phyloP scores from a whole-genome alignment of 768 basidiomycete species.

The Panellus pusillus region DNA sequence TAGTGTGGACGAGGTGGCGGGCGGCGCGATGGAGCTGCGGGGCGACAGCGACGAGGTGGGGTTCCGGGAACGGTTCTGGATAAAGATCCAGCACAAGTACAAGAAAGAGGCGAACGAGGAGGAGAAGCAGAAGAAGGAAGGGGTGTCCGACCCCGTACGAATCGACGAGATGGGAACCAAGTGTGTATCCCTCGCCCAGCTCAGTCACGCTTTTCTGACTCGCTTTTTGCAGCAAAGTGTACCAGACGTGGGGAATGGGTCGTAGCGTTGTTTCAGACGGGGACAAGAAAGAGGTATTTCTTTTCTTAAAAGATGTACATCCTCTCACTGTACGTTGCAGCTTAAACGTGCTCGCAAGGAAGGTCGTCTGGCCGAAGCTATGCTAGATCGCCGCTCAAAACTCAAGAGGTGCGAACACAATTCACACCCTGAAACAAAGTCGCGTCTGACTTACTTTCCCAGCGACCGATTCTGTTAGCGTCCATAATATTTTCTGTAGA shows the following conservation, averaged over 20 bases:
- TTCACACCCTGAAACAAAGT: not conserved
- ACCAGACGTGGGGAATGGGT: conserved; percentile 86
- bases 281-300: conserved; percentile 71
- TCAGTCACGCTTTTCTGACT: conserved; percentile 2
- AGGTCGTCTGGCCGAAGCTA: conserved; percentile 75
- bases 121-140: conserved; percentile 71
- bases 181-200: conserved; percentile 41
- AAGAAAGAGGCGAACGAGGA: conserved; percentile 81
- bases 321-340: conserved; percentile 33
- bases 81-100: conserved; percentile 88
- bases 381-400: conserved; percentile 79
- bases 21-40: conserved; percentile 72
- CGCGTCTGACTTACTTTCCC: conserved; percentile 4
- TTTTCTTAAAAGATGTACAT: not conserved
- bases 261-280: conserved; percentile 64
- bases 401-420: conserved; percentile 64
- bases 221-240: conserved; percentile 50
- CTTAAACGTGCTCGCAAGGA: conserved; percentile 79
- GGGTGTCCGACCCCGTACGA: conserved; percentile 45
- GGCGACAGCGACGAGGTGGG: conserved; percentile 87
- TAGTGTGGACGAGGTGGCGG: conserved; percentile 81
- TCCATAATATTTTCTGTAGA: conserved; percentile 8
- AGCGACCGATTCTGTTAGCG: conserved; percentile 57
- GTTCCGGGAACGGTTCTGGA: conserved; percentile 83
- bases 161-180: conserved; percentile 77